Evolutionary conservation across 805 yeast species (phyloP), one percentile per base, ranked within the genome.

Genomic region (Nakazawaea ernobii): DNA sequence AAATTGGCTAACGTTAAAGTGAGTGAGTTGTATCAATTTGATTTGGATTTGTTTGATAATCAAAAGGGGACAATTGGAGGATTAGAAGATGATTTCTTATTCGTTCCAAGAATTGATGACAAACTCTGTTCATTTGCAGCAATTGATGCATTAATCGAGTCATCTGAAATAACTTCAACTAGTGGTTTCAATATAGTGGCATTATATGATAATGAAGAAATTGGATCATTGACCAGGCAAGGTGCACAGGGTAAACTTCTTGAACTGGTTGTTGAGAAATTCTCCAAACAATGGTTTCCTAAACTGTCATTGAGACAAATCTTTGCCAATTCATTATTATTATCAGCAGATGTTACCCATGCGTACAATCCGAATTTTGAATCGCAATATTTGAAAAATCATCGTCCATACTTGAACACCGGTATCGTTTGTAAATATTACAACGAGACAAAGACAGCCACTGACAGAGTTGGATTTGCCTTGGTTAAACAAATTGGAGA

Each of bases 331-430:
- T 77, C 95, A 37, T 76, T 88, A 62, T 73, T 89, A 49, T 64
- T 88, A 37, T 85, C 94, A 5, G 90, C 95, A 3, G 96, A 88
- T 60, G 95, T 88, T 32, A 83, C 74, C 52, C 96, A 88, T 63
- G 75, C 87, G 60, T 71, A 81, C 55, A 85, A 88, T 68, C 96
- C 96, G 45, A 85, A 86, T 67, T 86, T 83, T 56, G 61, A 71
- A 45, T 57, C 58, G 11, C 84, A 77, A 33, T 86, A 87, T 64
- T 69, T 86, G 58, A 89, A 84, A 56, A 65, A 82, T 65, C 95
- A 87, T 69, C 80, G 79, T 60, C 94, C 96, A 13, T 67, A 79
- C 49, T 89, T 92, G 53, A 88, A 88, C 69, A 77, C 72, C 35
- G 96, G 96, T 49, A 62, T 86, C 50, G 71, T 89, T 1, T 61